Evolutionary conservation across 768 basidiomycete species (phyloP), one percentile per base, ranked within the genome.

Genomic region (Tremella yokohamensis): DNA sequence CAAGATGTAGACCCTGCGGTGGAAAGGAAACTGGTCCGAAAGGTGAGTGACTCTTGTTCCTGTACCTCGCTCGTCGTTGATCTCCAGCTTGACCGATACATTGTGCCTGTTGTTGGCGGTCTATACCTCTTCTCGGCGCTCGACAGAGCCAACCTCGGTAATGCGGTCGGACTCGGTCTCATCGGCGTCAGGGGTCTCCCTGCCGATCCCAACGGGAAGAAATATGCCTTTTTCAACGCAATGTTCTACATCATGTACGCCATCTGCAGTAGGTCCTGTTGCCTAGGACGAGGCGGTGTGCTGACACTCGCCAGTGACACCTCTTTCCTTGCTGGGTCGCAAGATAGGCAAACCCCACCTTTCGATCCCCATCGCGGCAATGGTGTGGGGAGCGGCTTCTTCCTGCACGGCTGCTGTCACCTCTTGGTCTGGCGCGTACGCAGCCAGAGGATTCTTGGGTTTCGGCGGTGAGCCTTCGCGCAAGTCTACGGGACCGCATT

Each of bases 331-430:
- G n/a, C 40, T 64, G 1, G 63, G 55, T 19, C 29, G 29, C 29
- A 64, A 64, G 37, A 37, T 49, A 49, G 49, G 37, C 20, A 37
- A 56, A 22, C 60, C 54, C 34, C 45, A 52, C 24, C 59, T 49
- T 19, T 44, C 53, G 25, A 37, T 61, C 20, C 40, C 45, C 4
- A 7, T 50, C 19, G 51, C 50, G 16, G 60, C 60, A 1, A 24
- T 39, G 13, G 39, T 56, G 42, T 61, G 63, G 63, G 63, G 63
- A 25, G 53, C 53, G 16, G 60, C 63, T 4, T 58, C 62, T n/a
- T 49, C 62, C 15, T 51, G 26, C 25, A 60, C 52, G 12, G 62
- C 63, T 6, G 58, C 59, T 8, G 56, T 54, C 8, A 50, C 18
- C 9, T 61, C 48, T 26, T 64, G 57, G 29, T 13, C n/a, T 9